Base-by-base conservation (phyloP, 768 basidiomycete genomes). In the Leucocoprinus leucothites region DNA sequence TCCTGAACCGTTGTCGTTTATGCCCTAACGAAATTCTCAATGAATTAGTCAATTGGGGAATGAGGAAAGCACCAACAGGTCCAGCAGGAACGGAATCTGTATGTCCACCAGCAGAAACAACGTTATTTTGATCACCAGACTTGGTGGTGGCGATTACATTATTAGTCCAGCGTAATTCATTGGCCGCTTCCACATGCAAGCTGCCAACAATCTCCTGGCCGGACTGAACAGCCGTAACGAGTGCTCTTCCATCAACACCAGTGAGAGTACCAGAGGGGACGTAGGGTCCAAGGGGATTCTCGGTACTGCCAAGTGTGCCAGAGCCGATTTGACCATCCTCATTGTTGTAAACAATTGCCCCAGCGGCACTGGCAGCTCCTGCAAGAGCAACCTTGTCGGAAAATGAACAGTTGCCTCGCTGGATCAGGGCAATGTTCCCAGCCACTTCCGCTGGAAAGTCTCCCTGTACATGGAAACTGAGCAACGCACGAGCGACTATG, bases 21-120 rank as follows among this genome's bases (percentile, higher is more conserved):
- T 68, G 52, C 69, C 68, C 67, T 68, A 47, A 9, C 42, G 11
- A 1, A 24, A 46, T n/a, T 19, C n/a, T n/a, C n/a, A n/a, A n/a
- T n/a, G n/a, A n/a, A 42, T 36, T 35, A 11, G 34, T 24, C 19
- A 35, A 19, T 8, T 13, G 34, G 43, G 13, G 11, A 35, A 31
- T 31, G 31, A 11, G 31, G 31, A 19, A 28, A 46, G 16, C 7
- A 63, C 65, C 21, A 56, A 67, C 65, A 24, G 69, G 63, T 31
- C 67, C 68, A 53, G 68, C 68, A 51, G 65, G 61, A 2, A 69
- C 69, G 2, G 69, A 70, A 55, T 70, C 69, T 8, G 64, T 58
- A 41, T 69, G 67, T 34, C 63, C 63, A 54, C 69, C 67, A 31
- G 64, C 60, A n/a, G 67, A 34, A 19, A 71, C 53, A 46, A 71